Conservation (phyloP, 257 asterid species). For the Capsicum rhomboideum region DNA sequence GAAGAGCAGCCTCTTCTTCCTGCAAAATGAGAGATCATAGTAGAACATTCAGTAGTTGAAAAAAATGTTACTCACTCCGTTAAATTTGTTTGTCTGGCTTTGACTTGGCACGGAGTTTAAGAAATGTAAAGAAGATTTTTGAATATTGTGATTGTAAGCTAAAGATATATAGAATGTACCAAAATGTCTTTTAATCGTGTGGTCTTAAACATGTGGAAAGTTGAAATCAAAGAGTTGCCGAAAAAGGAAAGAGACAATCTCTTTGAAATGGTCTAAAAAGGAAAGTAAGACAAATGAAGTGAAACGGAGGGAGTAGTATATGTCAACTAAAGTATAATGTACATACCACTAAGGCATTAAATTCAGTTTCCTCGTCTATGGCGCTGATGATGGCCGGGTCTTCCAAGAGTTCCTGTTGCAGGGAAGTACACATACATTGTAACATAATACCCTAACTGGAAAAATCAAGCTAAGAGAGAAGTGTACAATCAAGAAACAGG, state of each 20-base stretch:
- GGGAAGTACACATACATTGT: not conserved
- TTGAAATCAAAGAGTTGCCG: not conserved
- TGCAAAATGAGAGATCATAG: slow-evolving; percentile 15
- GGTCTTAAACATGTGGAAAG: not conserved
- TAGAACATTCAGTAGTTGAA: slow-evolving; percentile 3
- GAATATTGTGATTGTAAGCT: not conserved
- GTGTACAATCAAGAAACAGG: not conserved
- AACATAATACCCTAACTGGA: not conserved
- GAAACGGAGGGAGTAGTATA: not conserved
- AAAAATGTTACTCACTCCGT: not conserved
- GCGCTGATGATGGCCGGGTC: slow-evolving; percentile 73
- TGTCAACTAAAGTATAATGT: slow-evolving; percentile 2
- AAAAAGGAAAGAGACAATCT: not conserved
- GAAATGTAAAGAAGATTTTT: not conserved
- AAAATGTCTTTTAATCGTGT: not conserved
- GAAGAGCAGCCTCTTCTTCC: slow-evolving; percentile 96
- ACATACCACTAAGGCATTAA: slow-evolving; percentile 94
- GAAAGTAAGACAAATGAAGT: too few relatives aligned
- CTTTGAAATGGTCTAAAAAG: not conserved
- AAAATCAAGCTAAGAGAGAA: not conserved
- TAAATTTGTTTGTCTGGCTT: not conserved
- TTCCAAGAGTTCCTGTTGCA: slow-evolving; percentile 80
- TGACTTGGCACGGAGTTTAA: not conserved
- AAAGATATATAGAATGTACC: not conserved
- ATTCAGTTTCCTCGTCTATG: slow-evolving; percentile 96